Evolutionary conservation across 331 rosid species (phyloP).

Genomic region (Acacia concinna): DNA sequence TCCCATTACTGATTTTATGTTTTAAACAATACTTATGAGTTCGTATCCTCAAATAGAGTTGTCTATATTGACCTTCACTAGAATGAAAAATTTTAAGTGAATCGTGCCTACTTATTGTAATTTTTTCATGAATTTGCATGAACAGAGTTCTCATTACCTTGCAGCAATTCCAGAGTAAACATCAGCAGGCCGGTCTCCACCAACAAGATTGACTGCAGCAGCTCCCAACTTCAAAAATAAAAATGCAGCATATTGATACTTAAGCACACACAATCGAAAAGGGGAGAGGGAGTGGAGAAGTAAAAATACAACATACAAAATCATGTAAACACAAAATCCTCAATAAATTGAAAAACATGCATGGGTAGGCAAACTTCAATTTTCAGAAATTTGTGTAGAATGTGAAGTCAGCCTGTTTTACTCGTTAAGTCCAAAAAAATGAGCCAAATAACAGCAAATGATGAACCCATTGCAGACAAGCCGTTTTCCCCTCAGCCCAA

Average conservation of each 20-base stretch:
- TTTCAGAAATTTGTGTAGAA: background rate
- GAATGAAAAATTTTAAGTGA: background rate
- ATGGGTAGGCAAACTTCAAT: background rate
- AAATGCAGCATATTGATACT: slow-evolving; percentile 18
- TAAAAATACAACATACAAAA: background rate
- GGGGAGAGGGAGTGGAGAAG: background rate
- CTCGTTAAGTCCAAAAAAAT: background rate
- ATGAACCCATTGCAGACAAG: background rate
- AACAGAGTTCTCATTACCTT: slow-evolving; percentile 45
- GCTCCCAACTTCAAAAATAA: slow-evolving; percentile 71
- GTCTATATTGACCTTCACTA: background rate
- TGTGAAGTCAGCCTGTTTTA: background rate
- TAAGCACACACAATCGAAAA: background rate
- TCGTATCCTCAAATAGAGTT: background rate
- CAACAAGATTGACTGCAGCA: slow-evolving; percentile 86
- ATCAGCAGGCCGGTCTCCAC: slow-evolving; percentile 85
- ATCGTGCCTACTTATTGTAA: slow-evolving; percentile 11
- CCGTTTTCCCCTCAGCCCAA: background rate
- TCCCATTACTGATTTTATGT: background rate
- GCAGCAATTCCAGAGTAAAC: slow-evolving; percentile 91
- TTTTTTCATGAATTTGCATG: background rate
- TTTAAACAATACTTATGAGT: background rate
- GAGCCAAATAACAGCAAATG: background rate
- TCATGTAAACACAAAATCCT: background rate
- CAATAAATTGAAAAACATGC: slow-evolving; percentile 3